Base-by-base conservation (phyloP, 2,329 filamentous ascomycete genomes). In the Apiospora malaysiana region DNA sequence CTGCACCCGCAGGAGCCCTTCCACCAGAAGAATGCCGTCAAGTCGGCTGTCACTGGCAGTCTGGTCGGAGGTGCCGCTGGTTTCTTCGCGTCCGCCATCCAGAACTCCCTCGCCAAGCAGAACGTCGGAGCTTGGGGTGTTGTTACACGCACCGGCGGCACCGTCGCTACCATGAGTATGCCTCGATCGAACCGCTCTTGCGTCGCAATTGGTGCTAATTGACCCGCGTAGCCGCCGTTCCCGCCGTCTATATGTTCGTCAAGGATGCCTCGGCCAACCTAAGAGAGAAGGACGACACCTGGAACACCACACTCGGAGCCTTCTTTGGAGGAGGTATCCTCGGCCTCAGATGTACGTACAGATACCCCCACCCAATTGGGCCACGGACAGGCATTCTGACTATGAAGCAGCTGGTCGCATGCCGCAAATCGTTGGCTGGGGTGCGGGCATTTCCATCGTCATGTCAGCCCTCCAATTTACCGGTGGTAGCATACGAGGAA, bases 71-170 rank as follows among this genome's bases (percentile, higher is more conserved):
- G 90, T 78, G 84, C 85, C 72, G 88, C 88, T 72, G 94, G 94
- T 77, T 84, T 93, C 79, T 87, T 94, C 82, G 81, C 92, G 72
- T 92, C 94, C 68, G 91, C 93, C 70, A 87, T 97, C 75, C 93
- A 95, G 85, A 98, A 97, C 85, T 94, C 94, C 71, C 88, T 98
- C 76, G 88, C 91, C 70, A 94, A 91, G 85, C 88, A 90, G 80
- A 97, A 97, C 82, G 86, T 96, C 75, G 94, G 94, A 77, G 88
- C 91, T 73, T 89, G 92, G 85, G 93, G 93, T 75, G 88, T 97
- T 78, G 91, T 98, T 80, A 93, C 93, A 66, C 90, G 90, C 78
- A 92, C 91, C 71, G 95, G 94, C 75, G 86, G 91, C 78, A 92
- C 92, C 68, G 92, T 95, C 79, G 92, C 85, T 72, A 80, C 88